Conservation (phyloP, 768 basidiomycete species). For the Glaciozyma martinii region DNA sequence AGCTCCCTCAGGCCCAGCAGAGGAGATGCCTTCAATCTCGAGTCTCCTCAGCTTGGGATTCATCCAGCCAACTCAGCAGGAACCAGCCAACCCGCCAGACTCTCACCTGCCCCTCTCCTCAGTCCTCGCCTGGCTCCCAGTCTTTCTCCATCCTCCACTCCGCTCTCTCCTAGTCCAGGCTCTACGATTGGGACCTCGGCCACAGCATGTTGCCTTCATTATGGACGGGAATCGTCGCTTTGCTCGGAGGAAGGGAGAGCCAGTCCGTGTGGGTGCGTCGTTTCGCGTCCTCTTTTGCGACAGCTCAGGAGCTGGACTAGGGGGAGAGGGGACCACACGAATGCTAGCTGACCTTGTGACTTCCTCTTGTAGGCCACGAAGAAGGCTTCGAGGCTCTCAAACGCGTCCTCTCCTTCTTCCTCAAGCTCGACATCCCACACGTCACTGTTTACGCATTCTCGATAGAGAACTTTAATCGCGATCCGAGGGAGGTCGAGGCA, state of each 20-base stretch:
- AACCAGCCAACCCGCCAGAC: neutral
- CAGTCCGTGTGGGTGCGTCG: conserved; percentile 11
- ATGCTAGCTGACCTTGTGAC: conserved; percentile 46
- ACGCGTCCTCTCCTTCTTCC: conserved; percentile 63
- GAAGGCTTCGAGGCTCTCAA: conserved; percentile 74
- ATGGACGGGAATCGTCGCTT: conserved; percentile 97
- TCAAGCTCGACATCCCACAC: conserved; percentile 65
- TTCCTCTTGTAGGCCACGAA: conserved; percentile 56
- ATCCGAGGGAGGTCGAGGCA: conserved; percentile 71
- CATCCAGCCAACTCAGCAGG: too few relatives aligned
- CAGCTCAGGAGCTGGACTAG: too few relatives aligned
- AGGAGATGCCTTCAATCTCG: neutral
- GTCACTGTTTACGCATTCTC: conserved; percentile 97
- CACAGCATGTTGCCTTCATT: conserved; percentile 82
- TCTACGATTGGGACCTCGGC: conserved; percentile 73
- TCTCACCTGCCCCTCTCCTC: conserved; percentile 21
- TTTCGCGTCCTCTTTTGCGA: too few relatives aligned
- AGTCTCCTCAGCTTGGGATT: too few relatives aligned
- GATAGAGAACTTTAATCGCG: conserved; percentile 91
- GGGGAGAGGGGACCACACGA: too few relatives aligned
- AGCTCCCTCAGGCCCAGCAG: too few relatives aligned
- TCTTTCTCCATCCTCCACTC: conserved; percentile 22
- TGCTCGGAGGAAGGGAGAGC: conserved; percentile 44
- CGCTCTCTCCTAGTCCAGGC: conserved; percentile 51
- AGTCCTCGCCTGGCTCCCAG: conserved; percentile 24